Evolutionary conservation across 805 yeast species (phyloP).

Genomic region (Kodamaea kaohsiungensis): DNA sequence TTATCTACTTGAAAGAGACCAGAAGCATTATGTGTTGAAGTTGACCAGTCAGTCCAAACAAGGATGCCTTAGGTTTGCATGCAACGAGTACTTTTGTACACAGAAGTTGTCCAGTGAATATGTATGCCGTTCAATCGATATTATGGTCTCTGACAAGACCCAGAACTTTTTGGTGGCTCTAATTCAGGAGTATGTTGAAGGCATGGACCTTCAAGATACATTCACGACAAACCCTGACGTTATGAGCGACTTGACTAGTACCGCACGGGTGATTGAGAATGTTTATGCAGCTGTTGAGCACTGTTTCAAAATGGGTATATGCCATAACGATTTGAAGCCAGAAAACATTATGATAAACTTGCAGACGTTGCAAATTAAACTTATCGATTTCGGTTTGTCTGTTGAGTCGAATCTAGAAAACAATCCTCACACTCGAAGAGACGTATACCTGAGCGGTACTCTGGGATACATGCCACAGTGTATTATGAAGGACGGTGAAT

Average conservation of each 20-base stretch:
- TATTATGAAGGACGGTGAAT: not conserved
- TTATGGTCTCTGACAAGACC: not conserved
- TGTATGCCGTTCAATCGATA: constrained; percentile 6
- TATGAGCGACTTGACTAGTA: not conserved
- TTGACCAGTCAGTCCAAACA: not conserved
- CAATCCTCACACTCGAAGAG: not conserved
- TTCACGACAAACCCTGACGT: not conserved
- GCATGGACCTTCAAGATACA: constrained; percentile 8
- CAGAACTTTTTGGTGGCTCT: not conserved
- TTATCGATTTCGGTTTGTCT: constrained; percentile 11
- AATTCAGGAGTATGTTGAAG: constrained; percentile 10
- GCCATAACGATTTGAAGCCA: constrained; percentile 10
- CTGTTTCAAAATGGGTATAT: constrained; percentile 7
- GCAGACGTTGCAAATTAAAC: constrained; percentile 3
- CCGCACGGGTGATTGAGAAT: not conserved
- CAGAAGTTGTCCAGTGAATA: not conserved
- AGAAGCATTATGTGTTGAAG: constrained; percentile 3
- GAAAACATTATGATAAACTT: constrained; percentile 9
- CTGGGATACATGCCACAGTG: constrained; percentile 7
- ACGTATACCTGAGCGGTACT: constrained; percentile 5
- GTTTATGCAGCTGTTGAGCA: constrained; percentile 8
- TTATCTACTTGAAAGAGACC: constrained; percentile 3
- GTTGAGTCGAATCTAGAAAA: not conserved
- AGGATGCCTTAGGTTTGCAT: not conserved
- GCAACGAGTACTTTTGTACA: constrained; percentile 3